A percentile compares a stretch with the other conserved stretches of the same genome.
These are phyloP conservation scores for Psilocybe tampanensis DNA, from an alignment of 768 basidiomycete genomes.

Conservation along the genomic window DNA sequence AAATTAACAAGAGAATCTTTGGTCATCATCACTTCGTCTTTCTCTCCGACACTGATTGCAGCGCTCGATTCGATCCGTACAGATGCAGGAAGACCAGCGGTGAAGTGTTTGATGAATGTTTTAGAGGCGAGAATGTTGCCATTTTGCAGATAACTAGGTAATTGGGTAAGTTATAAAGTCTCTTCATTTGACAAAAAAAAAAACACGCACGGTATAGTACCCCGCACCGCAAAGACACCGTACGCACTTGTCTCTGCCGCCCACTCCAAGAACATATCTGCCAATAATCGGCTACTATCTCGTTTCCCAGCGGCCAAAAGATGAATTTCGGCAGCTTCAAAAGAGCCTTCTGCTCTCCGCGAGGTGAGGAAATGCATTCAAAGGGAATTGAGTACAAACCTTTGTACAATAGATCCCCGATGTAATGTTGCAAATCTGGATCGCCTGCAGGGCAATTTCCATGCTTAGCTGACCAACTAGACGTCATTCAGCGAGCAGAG, in stretches of 20 bases:
- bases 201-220: slow-evolving; percentile 77
- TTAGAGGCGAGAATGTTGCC: slow-evolving; percentile 92
- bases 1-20: slow-evolving; percentile 83
- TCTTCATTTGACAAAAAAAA: neutral
- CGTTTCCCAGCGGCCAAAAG: slow-evolving; percentile 85
- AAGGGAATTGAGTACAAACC: slow-evolving; percentile 41
- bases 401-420: slow-evolving; percentile 88
- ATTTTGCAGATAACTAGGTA: slow-evolving; percentile 70
- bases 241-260: slow-evolving; percentile 46
- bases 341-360: slow-evolving; percentile 62
- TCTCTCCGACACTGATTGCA: slow-evolving; percentile 50
- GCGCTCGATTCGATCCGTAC: slow-evolving; percentile 43
- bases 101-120: slow-evolving; percentile 87
- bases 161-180: neutral
- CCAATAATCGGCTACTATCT: slow-evolving; percentile 85
- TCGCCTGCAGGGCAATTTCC: slow-evolving; percentile 87
- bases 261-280: slow-evolving; percentile 90
- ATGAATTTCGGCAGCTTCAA: slow-evolving; percentile 77
- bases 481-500: slow-evolving; percentile 19
- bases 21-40: slow-evolving; percentile 71
- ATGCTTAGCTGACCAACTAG: slow-evolving; percentile 84
- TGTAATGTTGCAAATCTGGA: slow-evolving; percentile 83
- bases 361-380: neutral
- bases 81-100: slow-evolving; percentile 58
- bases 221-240: slow-evolving; percentile 83